Base-by-base conservation (phyloP, 2,329 filamentous ascomycete genomes). In the Neofusicoccum sp. region DNA sequence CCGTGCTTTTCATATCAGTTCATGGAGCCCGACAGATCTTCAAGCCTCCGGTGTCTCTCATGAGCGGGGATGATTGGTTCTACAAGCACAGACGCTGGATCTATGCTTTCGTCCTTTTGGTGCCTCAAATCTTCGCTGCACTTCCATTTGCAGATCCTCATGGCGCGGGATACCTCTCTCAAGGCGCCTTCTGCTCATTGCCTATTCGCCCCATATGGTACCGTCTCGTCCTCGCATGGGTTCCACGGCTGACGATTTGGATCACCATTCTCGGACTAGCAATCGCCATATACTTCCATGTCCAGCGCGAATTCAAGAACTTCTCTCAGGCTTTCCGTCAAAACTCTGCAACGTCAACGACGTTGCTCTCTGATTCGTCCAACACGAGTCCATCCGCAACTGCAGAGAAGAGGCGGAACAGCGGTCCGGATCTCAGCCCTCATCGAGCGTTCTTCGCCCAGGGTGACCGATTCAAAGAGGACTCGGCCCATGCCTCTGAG, bases 21-120 rank as follows among this genome's bases (percentile, higher is more conserved):
- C 90, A 93, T 70, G 89, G 87, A 53, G 85, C 84, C 2, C 75
- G 91, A 9, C 89, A 89, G 71, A 87, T 93, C 57, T 86, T 91
- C 65, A 81, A 82, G 24, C 84, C 86, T 0, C 69, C 69, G 1
- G 68, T 68, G 12, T 68, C 43, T 47, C 69, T 62, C 48, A 72
- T 16, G 81, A 84, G 2, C 79, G 84, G 40, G 4, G 51, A 44
- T 62, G 84, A 86, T 47, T 89, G 89, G 0, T 79, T 93, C 0
- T 90, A 90, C 69, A 85, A 84, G 1, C 88, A 87, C 64, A 84
- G 89, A 3, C 77, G 82, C 20, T 76, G 78, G 26, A 84, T 89
- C 4, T 89, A 88, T 64, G 68, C 74, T 14, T 67, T 79, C 31
- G 89, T 85, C 71, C 69, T 86, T 14, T 63, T 84, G 1, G 73